These are phyloP conservation scores for Penicillium decumbens DNA, from an alignment of 2,329 filamentous ascomycete genomes.

Conservation along the genomic window DNA sequence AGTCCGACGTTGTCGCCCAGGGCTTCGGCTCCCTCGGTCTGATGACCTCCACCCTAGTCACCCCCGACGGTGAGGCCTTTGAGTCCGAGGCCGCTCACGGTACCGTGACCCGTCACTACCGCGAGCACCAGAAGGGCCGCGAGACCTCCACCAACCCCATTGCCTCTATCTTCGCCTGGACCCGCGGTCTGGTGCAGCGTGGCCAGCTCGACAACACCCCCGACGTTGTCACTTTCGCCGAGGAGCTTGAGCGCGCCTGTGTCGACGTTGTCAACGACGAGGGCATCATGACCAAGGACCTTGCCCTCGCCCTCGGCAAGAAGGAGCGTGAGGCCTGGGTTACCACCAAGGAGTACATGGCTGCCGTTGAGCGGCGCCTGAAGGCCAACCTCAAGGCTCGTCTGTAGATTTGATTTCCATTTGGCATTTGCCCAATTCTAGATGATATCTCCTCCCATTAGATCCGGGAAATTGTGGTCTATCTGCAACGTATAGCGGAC, in stretches of 20 bases:
- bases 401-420: conserved; percentile 24
- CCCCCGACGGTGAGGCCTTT: conserved; percentile 92
- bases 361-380: conserved; percentile 85
- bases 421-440: background rate
- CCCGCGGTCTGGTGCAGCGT: conserved; percentile 85
- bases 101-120: conserved; percentile 96
- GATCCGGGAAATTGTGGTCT: conserved; percentile 9
- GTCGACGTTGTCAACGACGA: conserved; percentile 90
- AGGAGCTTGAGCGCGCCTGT: conserved; percentile 87
- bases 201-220: conserved; percentile 91
- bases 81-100: conserved; percentile 97
- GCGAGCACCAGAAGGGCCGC: conserved; percentile 95
- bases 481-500: conserved; percentile 17
- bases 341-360: conserved; percentile 85
- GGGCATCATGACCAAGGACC: conserved; percentile 98
- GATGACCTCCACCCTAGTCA: conserved; percentile 97
- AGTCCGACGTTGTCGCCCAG: conserved; percentile 97
- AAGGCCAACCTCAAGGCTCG: conserved; percentile 60
- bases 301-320: conserved; percentile 91
- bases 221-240: conserved; percentile 84
- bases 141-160: conserved; percentile 99
- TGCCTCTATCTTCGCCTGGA: conserved; percentile 98
- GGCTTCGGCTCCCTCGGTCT: conserved; percentile 96
- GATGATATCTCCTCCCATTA: conserved; percentile 4
- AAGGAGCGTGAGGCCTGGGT: conserved; percentile 79